These are phyloP conservation scores for Claviceps spartinae DNA, from an alignment of 2,329 filamentous ascomycete species.

Conservation along the genomic window DNA sequence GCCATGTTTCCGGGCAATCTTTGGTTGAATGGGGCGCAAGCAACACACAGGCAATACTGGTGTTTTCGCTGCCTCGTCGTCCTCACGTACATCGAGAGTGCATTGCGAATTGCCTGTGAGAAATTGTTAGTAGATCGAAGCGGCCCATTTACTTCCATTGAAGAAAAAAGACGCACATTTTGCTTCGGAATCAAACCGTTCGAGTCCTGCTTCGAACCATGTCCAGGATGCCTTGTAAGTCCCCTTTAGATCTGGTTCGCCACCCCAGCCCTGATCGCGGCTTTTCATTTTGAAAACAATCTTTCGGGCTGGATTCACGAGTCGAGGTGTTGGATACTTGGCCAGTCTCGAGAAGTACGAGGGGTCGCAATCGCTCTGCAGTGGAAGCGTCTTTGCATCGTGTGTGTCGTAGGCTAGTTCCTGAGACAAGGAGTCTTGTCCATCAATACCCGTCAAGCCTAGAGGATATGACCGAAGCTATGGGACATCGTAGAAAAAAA, in stretches of 20 bases:
- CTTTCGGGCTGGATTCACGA: constrained; percentile 41
- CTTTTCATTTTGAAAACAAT: constrained; percentile 45
- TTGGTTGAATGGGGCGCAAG: constrained; percentile 24
- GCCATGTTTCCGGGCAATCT: constrained; percentile 7
- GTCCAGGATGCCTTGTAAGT: constrained; percentile 39
- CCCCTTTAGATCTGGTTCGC: constrained; percentile 16
- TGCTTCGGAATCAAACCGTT: constrained; percentile 33
- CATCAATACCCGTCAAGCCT: constrained; percentile 19
- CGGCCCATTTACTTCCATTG: not conserved
- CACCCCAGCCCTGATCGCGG: constrained; percentile 46
- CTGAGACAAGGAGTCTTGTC: constrained; percentile 14
- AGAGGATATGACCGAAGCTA: constrained; percentile 26
- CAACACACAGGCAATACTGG: constrained; percentile 19
- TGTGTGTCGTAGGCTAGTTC: constrained; percentile 17
- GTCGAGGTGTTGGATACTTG: constrained; percentile 24
- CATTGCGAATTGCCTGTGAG: constrained; percentile 17
- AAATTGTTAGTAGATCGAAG: constrained; percentile 1
- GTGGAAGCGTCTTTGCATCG: constrained; percentile 15
- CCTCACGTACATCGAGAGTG: constrained; percentile 16
- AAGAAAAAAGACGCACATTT: constrained; percentile 13
- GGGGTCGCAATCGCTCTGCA: constrained; percentile 15
- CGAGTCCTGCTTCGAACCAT: constrained; percentile 51
- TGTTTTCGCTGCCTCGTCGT: constrained; percentile 9
- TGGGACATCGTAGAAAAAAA: constrained; percentile 1
- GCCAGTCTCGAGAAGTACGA: constrained; percentile 20